A percentile compares a stretch with the other conserved stretches of the same genome.
phyloP scores from a whole-genome alignment of 108 stramenopile genomes.

The Epithemia pelagica region DNA sequence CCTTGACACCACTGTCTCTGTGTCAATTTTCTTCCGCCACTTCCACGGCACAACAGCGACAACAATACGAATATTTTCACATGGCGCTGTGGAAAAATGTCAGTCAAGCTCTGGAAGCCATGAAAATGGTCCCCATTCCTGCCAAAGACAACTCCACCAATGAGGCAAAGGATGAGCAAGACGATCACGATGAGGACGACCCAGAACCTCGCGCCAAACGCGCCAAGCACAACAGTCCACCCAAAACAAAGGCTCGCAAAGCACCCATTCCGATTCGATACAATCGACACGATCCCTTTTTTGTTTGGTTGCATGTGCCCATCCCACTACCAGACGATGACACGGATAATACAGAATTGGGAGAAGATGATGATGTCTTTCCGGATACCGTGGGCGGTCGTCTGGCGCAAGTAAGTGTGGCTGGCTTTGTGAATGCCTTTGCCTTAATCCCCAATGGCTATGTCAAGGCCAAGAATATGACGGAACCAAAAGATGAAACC shows the following conservation, averaged over 20 bases:
- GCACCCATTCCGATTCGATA: background rate
- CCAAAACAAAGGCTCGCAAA: background rate
- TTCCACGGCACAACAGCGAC: background rate
- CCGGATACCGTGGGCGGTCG: constrained; percentile 36
- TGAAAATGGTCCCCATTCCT: constrained; percentile 1
- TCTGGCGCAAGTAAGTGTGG: constrained; percentile 54
- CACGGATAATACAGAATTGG: background rate
- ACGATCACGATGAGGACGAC: constrained; percentile 5
- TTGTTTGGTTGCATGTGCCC: constrained; percentile 1
- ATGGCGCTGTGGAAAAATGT: constrained; percentile 5
- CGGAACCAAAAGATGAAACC: background rate
- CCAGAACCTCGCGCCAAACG: background rate
- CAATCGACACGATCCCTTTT: constrained; percentile 2
- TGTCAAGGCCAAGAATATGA: constrained; percentile 26
- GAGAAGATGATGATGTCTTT: constrained; percentile 4
- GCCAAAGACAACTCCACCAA: background rate
- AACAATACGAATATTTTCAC: background rate
- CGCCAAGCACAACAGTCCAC: background rate
- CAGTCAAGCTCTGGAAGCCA: background rate
- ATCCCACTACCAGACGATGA: background rate
- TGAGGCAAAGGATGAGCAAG: background rate
- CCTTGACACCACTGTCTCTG: background rate
- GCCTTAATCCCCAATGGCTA: constrained; percentile 43
- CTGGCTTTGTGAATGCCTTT: constrained; percentile 68
- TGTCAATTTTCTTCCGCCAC: background rate